These are phyloP conservation scores for Dichotomocladium elegans DNA, from an alignment of 371 early-diverging fungal genomes.

Conservation along the genomic window DNA sequence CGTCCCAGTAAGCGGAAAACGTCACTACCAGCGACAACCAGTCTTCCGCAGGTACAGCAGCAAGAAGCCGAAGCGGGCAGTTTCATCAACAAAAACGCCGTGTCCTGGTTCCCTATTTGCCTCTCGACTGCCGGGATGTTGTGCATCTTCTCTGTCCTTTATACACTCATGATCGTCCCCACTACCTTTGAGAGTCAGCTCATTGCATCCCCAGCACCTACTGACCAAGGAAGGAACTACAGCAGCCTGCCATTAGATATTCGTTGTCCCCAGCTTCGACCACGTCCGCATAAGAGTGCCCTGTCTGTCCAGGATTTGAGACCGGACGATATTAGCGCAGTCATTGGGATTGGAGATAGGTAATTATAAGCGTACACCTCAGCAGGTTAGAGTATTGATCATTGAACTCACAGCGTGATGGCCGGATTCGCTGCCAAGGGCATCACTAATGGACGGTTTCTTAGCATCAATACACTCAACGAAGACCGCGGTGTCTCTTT, in stretches of 20 bases:
- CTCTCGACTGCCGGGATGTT: not conserved
- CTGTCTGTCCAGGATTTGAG: conserved; percentile 37
- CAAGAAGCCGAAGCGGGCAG: too few relatives aligned
- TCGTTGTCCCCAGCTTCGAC: conserved; percentile 31
- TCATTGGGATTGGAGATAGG: conserved; percentile 66
- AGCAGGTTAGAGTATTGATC: not conserved
- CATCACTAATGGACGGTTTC: conserved; percentile 18
- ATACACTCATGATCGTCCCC: too few relatives aligned
- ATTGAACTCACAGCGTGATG: conserved; percentile 63
- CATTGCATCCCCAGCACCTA: not conserved
- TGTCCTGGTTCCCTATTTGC: conserved; percentile 1
- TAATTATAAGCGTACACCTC: conserved; percentile 4
- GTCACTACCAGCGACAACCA: too few relatives aligned
- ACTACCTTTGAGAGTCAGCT: too few relatives aligned
- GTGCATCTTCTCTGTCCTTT: conserved; percentile 8
- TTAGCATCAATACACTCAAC: conserved; percentile 25
- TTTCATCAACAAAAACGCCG: too few relatives aligned
- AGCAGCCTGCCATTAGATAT: not conserved
- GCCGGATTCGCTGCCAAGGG: conserved; percentile 62
- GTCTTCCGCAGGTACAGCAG: too few relatives aligned
- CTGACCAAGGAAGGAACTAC: not conserved
- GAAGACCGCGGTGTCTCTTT: conserved; percentile 48
- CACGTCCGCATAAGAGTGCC: conserved; percentile 17
- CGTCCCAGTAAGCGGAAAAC: too few relatives aligned
- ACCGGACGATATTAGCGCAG: conserved; percentile 59